These are phyloP conservation scores for Aspergillus fijiensis DNA, from an alignment of 2,329 filamentous ascomycete genomes.

Conservation along the genomic window DNA sequence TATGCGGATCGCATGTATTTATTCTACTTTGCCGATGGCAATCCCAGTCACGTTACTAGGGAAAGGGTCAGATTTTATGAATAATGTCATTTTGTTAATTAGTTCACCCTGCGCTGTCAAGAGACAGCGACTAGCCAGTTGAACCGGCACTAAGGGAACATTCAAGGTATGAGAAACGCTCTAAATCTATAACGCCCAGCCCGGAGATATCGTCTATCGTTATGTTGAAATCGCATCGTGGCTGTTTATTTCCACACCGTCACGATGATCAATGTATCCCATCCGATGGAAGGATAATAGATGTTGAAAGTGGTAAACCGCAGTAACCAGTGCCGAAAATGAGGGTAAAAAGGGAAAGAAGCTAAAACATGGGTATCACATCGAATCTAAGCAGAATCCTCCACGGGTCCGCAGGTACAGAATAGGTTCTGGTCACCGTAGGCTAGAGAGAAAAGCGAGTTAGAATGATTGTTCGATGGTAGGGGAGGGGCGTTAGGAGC, in stretches of 20 bases:
- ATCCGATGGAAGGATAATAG: background rate
- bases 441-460: conserved; percentile 51
- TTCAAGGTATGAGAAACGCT: background rate
- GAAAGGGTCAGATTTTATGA: too few relatives aligned
- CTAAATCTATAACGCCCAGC: conserved; percentile 2
- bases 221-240: conserved; percentile 3
- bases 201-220: conserved; percentile 20
- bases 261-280: conserved; percentile 5
- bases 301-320: background rate
- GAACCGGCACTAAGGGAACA: too few relatives aligned
- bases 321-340: background rate
- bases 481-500: conserved; percentile 36
- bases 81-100: too few relatives aligned
- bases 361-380: conserved; percentile 37
- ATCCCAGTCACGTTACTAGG: too few relatives aligned
- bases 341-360: conserved; percentile 7
- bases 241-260: conserved; percentile 3
- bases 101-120: too few relatives aligned
- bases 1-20: too few relatives aligned
- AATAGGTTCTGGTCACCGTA: conserved; percentile 92
- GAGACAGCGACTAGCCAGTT: too few relatives aligned
- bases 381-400: conserved; percentile 48
- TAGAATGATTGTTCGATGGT: conserved; percentile 20
- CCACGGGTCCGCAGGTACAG: conserved; percentile 88
- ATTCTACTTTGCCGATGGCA: too few relatives aligned